Conservation (phyloP, 2,329 filamentous ascomycete species). For the Cladophialophora psammophila region DNA sequence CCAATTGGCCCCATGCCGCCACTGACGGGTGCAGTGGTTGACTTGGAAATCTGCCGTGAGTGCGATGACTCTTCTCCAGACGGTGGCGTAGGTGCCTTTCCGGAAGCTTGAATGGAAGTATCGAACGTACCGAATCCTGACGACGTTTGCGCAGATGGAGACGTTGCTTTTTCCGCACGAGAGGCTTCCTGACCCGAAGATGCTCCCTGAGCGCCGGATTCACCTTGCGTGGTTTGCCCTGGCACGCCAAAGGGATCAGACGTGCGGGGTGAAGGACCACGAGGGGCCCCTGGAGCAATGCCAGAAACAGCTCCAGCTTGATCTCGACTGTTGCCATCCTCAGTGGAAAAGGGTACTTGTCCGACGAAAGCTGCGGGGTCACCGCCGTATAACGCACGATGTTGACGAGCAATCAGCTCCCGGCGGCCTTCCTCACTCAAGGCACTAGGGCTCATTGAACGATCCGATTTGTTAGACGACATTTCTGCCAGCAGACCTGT, state of each 20-base stretch:
- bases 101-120: constrained; percentile 67
- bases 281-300: constrained; percentile 56
- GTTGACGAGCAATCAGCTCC: constrained; percentile 93
- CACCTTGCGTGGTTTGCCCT: constrained; percentile 41
- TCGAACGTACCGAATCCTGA: constrained; percentile 69
- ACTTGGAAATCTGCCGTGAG: constrained; percentile 66
- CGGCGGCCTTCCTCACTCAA: constrained; percentile 97
- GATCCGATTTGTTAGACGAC: constrained; percentile 80
- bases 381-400: constrained; percentile 89
- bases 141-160: constrained; percentile 62
- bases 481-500: constrained; percentile 72
- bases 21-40: constrained; percentile 61
- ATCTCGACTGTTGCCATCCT: constrained; percentile 70
- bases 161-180: constrained; percentile 64
- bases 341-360: constrained; percentile 71
- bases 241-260: constrained; percentile 72
- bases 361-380: constrained; percentile 72
- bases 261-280: constrained; percentile 79
- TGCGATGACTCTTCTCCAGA: constrained; percentile 76
- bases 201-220: constrained; percentile 18
- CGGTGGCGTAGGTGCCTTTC: constrained; percentile 86
- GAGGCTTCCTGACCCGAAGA: constrained; percentile 31
- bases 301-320: constrained; percentile 68
- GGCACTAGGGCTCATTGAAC: constrained; percentile 80
- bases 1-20: constrained; percentile 88